These are phyloP conservation scores for Pluteus cervinus DNA, from an alignment of 768 basidiomycete species.

Conservation along the genomic window DNA sequence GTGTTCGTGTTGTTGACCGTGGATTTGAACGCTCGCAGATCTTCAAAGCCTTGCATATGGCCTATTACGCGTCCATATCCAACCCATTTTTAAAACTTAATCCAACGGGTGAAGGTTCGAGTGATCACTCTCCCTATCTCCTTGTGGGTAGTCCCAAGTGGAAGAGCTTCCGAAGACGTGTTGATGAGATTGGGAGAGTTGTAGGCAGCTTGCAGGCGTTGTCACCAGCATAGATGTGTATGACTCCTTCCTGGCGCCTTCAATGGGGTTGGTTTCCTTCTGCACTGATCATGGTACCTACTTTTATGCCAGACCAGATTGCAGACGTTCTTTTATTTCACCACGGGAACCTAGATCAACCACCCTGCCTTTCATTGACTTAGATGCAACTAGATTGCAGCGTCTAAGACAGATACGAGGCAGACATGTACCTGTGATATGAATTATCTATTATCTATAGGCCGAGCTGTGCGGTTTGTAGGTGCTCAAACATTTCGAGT, in stretches of 20 bases:
- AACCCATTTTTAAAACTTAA: constrained; percentile 83
- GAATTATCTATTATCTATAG: constrained; percentile 15
- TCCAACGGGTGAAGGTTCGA: constrained; percentile 35
- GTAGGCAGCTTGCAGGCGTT: constrained; percentile 35
- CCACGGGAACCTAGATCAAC: constrained; percentile 49
- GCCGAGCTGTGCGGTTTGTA: constrained; percentile 41
- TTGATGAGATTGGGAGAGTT: constrained; percentile 70
- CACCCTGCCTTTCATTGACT: constrained; percentile 75
- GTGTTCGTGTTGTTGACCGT: no score
- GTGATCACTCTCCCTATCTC: constrained; percentile 51
- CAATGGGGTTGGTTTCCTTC: no score
- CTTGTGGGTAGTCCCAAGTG: constrained; percentile 60
- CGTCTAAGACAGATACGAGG: constrained; percentile 96
- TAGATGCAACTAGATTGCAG: constrained; percentile 56
- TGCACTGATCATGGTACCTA: no score
- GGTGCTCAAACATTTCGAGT: constrained; percentile 43
- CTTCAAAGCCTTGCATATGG: constrained; percentile 86
- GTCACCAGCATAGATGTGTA: constrained; percentile 15
- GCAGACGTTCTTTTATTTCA: no score
- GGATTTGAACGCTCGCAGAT: no score
- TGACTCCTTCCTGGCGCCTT: no score
- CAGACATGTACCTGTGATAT: constrained; percentile 27
- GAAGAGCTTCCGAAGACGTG: constrained; percentile 59
- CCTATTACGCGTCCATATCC: constrained; percentile 75
- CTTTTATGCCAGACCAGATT: no score